A percentile compares a stretch with the other conserved stretches of the same genome.
phyloP scores from a whole-genome alignment of 352 stramenopile species.

The Thraustochytrium sp. region DNA sequence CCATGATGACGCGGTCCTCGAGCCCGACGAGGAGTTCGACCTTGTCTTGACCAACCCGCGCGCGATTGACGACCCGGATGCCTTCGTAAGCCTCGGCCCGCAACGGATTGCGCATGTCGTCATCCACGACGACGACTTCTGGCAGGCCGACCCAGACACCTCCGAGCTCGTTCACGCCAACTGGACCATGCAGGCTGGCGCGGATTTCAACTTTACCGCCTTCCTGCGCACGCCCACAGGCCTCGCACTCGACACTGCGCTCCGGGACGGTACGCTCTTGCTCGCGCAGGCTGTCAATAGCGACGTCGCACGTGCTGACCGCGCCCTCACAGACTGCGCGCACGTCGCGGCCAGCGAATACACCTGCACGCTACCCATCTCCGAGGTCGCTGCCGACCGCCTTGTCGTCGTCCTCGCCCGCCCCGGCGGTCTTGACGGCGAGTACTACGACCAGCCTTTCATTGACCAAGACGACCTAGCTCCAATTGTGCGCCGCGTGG shows the following conservation, averaged over 20 bases:
- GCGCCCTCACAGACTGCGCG: not conserved
- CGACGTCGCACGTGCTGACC: not conserved
- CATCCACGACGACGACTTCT: conserved; percentile 60
- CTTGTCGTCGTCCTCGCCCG: conserved; percentile 50
- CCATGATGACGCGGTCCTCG: conserved; percentile 73
- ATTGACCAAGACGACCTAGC: conserved; percentile 44
- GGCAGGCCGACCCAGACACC: not conserved
- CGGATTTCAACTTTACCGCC: conserved; percentile 21
- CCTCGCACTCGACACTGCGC: not conserved
- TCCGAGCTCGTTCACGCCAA: not conserved
- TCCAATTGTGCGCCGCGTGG: conserved; percentile 40
- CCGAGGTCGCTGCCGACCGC: not conserved
- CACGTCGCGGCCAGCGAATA: not conserved
- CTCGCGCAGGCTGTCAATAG: not conserved
- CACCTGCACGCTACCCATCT: not conserved
- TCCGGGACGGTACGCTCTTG: not conserved
- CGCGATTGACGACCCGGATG: not conserved
- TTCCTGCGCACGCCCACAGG: conserved; percentile 5
- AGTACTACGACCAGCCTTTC: conserved; percentile 55
- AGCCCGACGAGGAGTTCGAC: conserved; percentile 55
- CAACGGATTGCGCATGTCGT: conserved; percentile 54
- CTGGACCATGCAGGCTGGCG: conserved; percentile 23
- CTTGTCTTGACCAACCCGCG: conserved; percentile 50
- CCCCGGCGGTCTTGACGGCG: conserved; percentile 50
- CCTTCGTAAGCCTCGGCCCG: conserved; percentile 47